Conservation (phyloP, 2,329 filamentous ascomycete genomes). For the Gnomoniopsis smithogilvyi region DNA sequence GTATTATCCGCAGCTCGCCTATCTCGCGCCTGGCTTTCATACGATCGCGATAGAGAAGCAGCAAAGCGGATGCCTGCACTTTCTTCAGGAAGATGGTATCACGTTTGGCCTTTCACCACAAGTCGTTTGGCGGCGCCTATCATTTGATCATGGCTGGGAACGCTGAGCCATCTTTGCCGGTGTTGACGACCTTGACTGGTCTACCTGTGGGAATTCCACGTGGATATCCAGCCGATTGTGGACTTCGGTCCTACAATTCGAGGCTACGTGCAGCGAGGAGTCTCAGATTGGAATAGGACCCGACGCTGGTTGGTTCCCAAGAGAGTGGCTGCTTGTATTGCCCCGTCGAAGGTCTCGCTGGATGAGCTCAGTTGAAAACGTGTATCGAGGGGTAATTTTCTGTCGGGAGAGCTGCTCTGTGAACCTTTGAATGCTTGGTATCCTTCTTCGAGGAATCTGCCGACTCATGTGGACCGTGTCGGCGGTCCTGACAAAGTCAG, state of each 20-base stretch:
- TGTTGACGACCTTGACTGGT: not conserved
- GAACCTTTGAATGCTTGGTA: not conserved
- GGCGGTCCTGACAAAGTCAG: too few species aligned
- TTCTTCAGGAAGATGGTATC: not conserved
- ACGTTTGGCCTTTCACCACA: not conserved
- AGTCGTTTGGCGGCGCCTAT: not conserved
- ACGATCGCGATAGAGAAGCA: slow-evolving; percentile 3
- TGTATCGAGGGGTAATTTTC: not conserved
- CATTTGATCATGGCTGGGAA: not conserved
- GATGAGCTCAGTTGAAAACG: not conserved
- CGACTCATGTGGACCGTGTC: not conserved
- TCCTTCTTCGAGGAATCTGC: not conserved
- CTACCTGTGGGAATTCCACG: slow-evolving; percentile 2
- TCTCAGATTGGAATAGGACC: slow-evolving; percentile 11
- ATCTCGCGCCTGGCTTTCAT: not conserved
- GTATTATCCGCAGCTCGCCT: slow-evolving; percentile 8
- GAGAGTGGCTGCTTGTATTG: slow-evolving; percentile 10
- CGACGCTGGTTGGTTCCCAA: slow-evolving; percentile 8
- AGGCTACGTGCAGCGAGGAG: slow-evolving; percentile 15
- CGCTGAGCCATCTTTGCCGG: not conserved
- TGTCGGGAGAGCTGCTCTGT: not conserved
- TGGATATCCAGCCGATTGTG: not conserved
- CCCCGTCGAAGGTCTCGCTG: not conserved
- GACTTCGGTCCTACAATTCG: not conserved
- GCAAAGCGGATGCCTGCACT: not conserved